Conservation (phyloP, 805 yeast genomes). For the Yarrowia sp. region DNA sequence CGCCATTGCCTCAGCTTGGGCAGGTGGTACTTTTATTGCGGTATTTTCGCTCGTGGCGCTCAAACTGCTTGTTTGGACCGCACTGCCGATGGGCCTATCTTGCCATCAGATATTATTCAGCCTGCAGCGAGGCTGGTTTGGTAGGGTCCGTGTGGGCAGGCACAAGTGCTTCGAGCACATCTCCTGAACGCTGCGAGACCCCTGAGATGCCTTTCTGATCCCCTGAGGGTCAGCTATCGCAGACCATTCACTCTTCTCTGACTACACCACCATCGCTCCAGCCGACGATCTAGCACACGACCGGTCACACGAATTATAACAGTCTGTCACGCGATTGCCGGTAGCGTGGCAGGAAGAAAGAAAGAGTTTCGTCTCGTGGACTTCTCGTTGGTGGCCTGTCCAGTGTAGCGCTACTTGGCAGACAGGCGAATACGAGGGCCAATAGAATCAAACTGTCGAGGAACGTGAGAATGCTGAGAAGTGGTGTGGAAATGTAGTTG, state of each 20-base stretch:
- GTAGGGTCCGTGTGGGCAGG: no score
- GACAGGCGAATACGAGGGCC: not conserved
- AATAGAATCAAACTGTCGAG: not conserved
- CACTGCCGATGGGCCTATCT: no score
- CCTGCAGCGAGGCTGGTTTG: no score
- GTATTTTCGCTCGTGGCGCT: not conserved
- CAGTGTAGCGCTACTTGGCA: not conserved
- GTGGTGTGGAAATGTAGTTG: not conserved
- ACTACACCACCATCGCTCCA: not conserved
- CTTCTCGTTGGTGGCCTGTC: not conserved
- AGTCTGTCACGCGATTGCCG: slow-evolving; percentile 3
- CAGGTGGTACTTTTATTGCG: not conserved
- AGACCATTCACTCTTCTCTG: no score
- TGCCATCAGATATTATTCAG: not conserved
- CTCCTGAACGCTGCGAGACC: no score
- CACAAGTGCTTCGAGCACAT: no score
- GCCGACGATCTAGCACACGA: slow-evolving; percentile 6
- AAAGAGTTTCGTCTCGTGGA: not conserved
- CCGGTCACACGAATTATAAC: slow-evolving; percentile 8
- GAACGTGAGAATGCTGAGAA: not conserved
- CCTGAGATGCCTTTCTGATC: no score
- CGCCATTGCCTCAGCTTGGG: no score
- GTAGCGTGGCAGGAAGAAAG: not conserved
- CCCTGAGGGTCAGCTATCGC: no score
- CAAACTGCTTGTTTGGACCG: no score